Evolutionary conservation across 1,284 basidiomycete genomes (phyloP).

Genomic region (Trametes versicolor): DNA sequence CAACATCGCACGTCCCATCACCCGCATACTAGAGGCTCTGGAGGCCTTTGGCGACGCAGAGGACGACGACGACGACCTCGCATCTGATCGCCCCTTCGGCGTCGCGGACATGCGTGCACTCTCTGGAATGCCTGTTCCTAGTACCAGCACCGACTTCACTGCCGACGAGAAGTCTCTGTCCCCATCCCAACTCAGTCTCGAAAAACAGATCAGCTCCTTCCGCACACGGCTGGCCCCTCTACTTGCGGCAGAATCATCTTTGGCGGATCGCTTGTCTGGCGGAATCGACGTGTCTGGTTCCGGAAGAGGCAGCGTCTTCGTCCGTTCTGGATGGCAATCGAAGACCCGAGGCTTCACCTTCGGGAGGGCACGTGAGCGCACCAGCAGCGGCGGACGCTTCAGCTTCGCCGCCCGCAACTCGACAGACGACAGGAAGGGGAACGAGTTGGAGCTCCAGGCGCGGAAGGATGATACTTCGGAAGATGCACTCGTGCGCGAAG

Average conservation of each 20-base stretch:
- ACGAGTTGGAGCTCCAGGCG: constrained; percentile 32
- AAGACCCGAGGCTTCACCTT: constrained; percentile 58
- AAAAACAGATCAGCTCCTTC: constrained; percentile 57
- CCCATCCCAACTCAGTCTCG: constrained; percentile 35
- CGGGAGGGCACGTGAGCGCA: constrained; percentile 38
- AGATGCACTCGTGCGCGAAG: constrained; percentile 67
- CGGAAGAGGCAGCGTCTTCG: constrained; percentile 76
- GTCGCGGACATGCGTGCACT: constrained; percentile 23
- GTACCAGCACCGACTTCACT: constrained; percentile 9
- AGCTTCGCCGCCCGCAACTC: constrained; percentile 41
- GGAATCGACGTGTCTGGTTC: constrained; percentile 76
- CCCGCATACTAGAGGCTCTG: constrained; percentile 75
- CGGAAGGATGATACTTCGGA: constrained; percentile 44
- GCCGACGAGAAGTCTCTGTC: constrained; percentile 39
- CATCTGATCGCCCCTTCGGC: constrained; percentile 18
- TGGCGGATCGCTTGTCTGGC: constrained; percentile 77
- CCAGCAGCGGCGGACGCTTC: constrained; percentile 37
- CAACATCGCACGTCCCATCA: constrained; percentile 81
- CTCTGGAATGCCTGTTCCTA: constrained; percentile 29
- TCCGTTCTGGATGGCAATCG: constrained; percentile 82
- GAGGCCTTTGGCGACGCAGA: constrained; percentile 72
- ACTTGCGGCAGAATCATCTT: constrained; percentile 64
- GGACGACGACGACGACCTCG: constrained; percentile 55
- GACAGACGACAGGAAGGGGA: constrained; percentile 30
- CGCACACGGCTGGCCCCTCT: constrained; percentile 68